Conservation (phyloP, 2,329 filamentous ascomycete genomes). For the Xylaria sp. region DNA sequence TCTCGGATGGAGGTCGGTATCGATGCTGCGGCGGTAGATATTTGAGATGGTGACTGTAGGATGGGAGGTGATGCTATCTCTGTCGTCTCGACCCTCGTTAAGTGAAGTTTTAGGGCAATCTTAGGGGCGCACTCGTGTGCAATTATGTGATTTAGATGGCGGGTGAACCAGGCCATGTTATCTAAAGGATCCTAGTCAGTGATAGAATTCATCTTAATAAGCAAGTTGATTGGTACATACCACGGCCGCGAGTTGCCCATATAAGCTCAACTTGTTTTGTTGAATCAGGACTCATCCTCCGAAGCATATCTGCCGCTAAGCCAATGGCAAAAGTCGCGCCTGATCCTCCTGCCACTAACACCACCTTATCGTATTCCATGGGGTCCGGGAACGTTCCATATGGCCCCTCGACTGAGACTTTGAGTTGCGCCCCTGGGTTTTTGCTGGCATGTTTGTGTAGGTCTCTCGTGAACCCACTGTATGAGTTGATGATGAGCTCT, state of each 20-base stretch:
- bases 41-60: conserved; percentile 28
- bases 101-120: conserved; percentile 53
- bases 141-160: conserved; percentile 53
- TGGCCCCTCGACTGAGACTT: conserved; percentile 66
- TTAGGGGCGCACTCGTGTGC: conserved; percentile 53
- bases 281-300: conserved; percentile 53
- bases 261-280: conserved; percentile 58
- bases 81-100: conserved; percentile 46
- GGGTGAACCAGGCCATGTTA: conserved; percentile 52
- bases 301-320: conserved; percentile 58
- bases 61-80: conserved; percentile 17
- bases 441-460: conserved; percentile 62
- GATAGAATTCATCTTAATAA: not conserved
- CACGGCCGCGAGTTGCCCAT: conserved; percentile 59
- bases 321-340: conserved; percentile 69
- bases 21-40: conserved; percentile 28
- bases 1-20: conserved; percentile 31
- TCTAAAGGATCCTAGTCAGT: conserved; percentile 42
- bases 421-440: conserved; percentile 60
- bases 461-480: conserved; percentile 68
- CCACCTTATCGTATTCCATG: conserved; percentile 62
- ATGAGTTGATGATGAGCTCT: conserved; percentile 68
- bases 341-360: conserved; percentile 70
- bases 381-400: conserved; percentile 67
- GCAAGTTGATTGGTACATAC: conserved; percentile 47